A percentile compares a stretch with the other conserved stretches of the same genome.
Evolutionary conservation across 1,284 basidiomycete species (phyloP).

Genomic region (Boletus semigastroideus): DNA sequence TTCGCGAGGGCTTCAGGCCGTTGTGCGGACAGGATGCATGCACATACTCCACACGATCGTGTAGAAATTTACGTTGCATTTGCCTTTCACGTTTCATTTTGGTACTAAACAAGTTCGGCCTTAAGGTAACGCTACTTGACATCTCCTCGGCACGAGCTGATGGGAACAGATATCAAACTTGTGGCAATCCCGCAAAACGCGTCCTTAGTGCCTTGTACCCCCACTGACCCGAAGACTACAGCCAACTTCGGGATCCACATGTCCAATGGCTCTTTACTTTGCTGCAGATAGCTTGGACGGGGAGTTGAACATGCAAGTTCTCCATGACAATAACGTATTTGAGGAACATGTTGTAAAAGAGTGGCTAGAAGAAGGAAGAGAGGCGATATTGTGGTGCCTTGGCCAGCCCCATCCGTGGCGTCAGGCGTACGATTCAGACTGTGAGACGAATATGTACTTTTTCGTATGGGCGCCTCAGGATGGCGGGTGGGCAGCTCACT

Average conservation of each 20-base stretch:
- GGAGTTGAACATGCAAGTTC: slow-evolving; percentile 33
- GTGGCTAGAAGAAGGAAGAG: slow-evolving; percentile 44
- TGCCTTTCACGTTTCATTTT: too few species aligned
- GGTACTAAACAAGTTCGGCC: too few species aligned
- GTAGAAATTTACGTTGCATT: too few species aligned
- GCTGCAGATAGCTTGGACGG: slow-evolving; percentile 30
- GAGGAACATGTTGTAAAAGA: slow-evolving; percentile 37
- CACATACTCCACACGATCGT: too few species aligned
- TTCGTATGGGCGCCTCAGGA: not conserved
- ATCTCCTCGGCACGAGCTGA: too few species aligned
- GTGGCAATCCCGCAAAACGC: too few species aligned
- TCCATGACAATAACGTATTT: slow-evolving; percentile 45
- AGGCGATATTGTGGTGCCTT: slow-evolving; percentile 41
- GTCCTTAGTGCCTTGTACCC: too few species aligned
- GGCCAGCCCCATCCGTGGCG: slow-evolving; percentile 13
- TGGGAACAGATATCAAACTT: too few species aligned
- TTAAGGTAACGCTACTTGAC: too few species aligned
- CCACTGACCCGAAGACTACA: not conserved
- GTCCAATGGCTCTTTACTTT: slow-evolving; percentile 49
- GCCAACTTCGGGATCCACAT: slow-evolving; percentile 27
- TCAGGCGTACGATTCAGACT: not conserved
- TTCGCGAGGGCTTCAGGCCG: too few species aligned
- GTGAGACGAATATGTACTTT: not conserved
- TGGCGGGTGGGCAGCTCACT: too few species aligned
- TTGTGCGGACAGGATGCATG: too few species aligned